Base-by-base conservation (phyloP, 768 basidiomycete genomes). In the Termitomyces sp. region DNA sequence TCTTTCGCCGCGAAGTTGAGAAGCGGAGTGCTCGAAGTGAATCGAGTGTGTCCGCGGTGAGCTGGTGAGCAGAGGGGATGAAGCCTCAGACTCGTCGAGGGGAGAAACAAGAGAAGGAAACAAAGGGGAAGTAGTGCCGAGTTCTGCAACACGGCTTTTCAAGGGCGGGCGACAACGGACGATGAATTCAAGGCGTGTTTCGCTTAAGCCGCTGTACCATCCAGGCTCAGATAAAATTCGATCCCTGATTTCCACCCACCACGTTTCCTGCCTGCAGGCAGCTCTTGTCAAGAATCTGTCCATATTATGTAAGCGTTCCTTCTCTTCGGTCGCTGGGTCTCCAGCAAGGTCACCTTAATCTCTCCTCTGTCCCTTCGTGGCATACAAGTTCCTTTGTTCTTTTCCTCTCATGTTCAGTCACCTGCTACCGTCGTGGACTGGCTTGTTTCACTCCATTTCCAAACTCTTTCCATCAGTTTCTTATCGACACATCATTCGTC, bases 201-300 rank as follows among this genome's bases (percentile, higher is more conserved):
- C 80, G 81, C 79, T 83, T 84, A 79, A 76, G 76, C 78, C 75
- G 74, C 72, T 70, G 72, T 70, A 63, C 65, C 62, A 69, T 71
- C 72, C 76, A 77, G 80, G 78, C 74, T 75, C 76, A 76, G 74
- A 73, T 66, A 71, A 79, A 78, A 78, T 76, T 75, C 70, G 68
- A 76, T 76, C 74, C 74, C 77, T 81, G 82, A 85, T 84, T 77
- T 74, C 73, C 77, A 75, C 74, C 33, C 82, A 76, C 76, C 82
- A 89, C 87, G 88, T 87, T 88, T 80, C 78, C 75, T 86, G 88
- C 88, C 88, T 89, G 85, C 86, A 88, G 87, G 88, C 86, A 83
- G 64, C 69, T 71, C 74, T 65, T 74, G 71, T 78, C 78, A 77
- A 71, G 70, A 72, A 73, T 72, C 74, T 63, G 64, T 59, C 64